A percentile compares a stretch with the other conserved stretches of the same genome.
These are phyloP conservation scores for Puccinia horiana DNA, from an alignment of 1,284 basidiomycete genomes.

Conservation along the genomic window DNA sequence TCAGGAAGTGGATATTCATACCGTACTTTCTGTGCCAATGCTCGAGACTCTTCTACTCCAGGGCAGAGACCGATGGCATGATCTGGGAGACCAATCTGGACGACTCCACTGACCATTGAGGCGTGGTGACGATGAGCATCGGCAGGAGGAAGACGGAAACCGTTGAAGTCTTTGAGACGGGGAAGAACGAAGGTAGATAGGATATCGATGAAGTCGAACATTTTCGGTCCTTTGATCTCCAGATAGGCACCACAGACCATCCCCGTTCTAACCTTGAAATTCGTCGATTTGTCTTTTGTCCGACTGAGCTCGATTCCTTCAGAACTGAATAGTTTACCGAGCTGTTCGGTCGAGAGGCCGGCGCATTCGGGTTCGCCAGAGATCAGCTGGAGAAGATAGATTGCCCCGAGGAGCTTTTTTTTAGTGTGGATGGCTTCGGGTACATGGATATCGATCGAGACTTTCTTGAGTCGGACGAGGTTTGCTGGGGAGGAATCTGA, in stretches of 20 bases:
- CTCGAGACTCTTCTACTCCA: slow-evolving; percentile 76
- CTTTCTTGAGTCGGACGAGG: slow-evolving; percentile 75
- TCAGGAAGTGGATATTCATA: slow-evolving; percentile 88
- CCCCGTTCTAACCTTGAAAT: slow-evolving; percentile 79
- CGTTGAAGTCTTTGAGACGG: slow-evolving; percentile 83
- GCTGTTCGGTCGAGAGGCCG: slow-evolving; percentile 62
- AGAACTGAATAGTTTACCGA: slow-evolving; percentile 64
- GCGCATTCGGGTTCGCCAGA: slow-evolving; percentile 76
- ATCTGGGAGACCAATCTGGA: slow-evolving; percentile 81
- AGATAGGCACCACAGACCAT: slow-evolving; percentile 86
- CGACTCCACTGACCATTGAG: slow-evolving; percentile 69
- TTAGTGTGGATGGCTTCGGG: slow-evolving; percentile 69
- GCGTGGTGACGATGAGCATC: slow-evolving; percentile 57
- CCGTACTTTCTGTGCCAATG: slow-evolving; percentile 79
- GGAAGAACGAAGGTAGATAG: slow-evolving; percentile 93
- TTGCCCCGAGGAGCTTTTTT: slow-evolving; percentile 74
- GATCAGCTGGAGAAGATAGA: slow-evolving; percentile 84
- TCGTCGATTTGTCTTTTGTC: slow-evolving; percentile 76
- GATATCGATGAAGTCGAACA: slow-evolving; percentile 88
- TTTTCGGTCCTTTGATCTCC: slow-evolving; percentile 80
- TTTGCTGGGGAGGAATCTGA: slow-evolving; percentile 65
- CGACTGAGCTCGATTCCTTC: slow-evolving; percentile 76
- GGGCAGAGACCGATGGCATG: slow-evolving; percentile 88
- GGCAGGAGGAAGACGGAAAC: slow-evolving; percentile 71
- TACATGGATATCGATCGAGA: slow-evolving; percentile 71